Base-by-base conservation (phyloP, 164 flowering plant genomes). In the Macadamia integrifolia region DNA sequence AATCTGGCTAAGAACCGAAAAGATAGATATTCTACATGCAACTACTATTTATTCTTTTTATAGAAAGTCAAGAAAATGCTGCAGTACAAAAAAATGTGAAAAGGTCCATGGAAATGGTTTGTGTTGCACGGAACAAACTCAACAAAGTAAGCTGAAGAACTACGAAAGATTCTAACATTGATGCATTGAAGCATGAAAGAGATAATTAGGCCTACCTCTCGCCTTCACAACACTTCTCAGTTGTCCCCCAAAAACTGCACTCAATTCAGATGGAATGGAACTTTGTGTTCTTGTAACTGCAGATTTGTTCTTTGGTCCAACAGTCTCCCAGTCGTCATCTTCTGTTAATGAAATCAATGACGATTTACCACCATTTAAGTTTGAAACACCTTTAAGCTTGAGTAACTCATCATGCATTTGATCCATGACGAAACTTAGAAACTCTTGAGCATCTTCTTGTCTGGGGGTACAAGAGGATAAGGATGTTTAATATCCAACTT, bases 371-470 rank as follows among this genome's bases (percentile, higher is more conserved):
- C 77, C 83, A 78, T 67, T 75, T 46, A 59, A 52, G 46, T 68
- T 66, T 49, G 78, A 61, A 71, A 71, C 17, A 13, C 89, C 97
- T 70, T 79, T 82, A 79, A 90, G 87, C 78, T 91, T 90, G 6
- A 92, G 81, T 63, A 95, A 78, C 75, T 95, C 99, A 84, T 83
- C 88, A 78, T 95, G 97, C 97, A 92, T 84, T 70, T 85, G 89
- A 76, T 91, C 85, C 94, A 95, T 87, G 49, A 89, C 72, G 60
- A 89, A 95, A 80, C 99, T 89, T 42, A 95, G 72, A 70, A 95
- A 95, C 78, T 92, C 99, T 76, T 95, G 99, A 55, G 99, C 96
- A 91, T 95, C 99, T 80, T 95, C 99, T 78, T 95, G 98, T 77
- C 99, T 95, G 80, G 3, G 29, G 67, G 77, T 65, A 48, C 14